A percentile compares a stretch with the other conserved stretches of the same genome.
phyloP scores from a whole-genome alignment of 352 stramenopile genomes.

The Globisporangium ultimum region DNA sequence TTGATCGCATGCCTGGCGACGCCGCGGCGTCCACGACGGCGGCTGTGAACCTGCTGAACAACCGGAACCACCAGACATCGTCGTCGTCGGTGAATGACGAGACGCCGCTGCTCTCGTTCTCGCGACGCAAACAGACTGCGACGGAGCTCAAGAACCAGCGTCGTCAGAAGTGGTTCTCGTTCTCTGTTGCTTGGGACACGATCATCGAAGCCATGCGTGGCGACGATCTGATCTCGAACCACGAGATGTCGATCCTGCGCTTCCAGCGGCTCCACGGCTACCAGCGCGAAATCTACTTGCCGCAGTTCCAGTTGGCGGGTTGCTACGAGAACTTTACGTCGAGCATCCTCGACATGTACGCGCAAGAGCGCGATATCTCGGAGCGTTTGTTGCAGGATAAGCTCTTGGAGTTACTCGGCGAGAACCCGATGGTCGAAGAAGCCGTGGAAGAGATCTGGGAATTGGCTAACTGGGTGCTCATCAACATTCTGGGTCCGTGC shows the following conservation, averaged over 20 bases:
- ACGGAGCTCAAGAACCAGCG: constrained; percentile 88
- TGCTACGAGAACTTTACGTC: constrained; percentile 93
- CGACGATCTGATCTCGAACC: constrained; percentile 90
- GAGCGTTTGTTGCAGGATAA: constrained; percentile 80
- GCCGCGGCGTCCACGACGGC: constrained; percentile 15
- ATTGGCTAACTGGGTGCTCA: constrained; percentile 93
- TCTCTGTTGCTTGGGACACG: constrained; percentile 97
- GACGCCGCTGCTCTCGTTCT: constrained; percentile 83
- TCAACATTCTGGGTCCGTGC: constrained; percentile 92
- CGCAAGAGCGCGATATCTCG: constrained; percentile 48
- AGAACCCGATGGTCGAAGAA: constrained; percentile 84
- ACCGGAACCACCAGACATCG: constrained; percentile 2
- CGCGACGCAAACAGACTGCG: constrained; percentile 75
- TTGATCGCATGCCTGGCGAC: constrained; percentile 50
- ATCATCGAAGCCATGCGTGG: constrained; percentile 95
- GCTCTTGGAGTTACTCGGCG: constrained; percentile 73
- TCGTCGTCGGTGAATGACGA: constrained; percentile 34
- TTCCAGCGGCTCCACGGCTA: constrained; percentile 96
- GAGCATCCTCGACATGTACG: constrained; percentile 71
- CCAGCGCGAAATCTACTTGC: constrained; percentile 97
- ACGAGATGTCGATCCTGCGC: constrained; percentile 89
- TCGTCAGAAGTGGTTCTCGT: constrained; percentile 98
- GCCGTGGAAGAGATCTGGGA: constrained; percentile 97
- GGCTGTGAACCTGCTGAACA: constrained; percentile 13
- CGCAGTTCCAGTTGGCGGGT: constrained; percentile 97